Base-by-base conservation (phyloP, 2,329 filamentous ascomycete species). In the Emergomyces africanus region DNA sequence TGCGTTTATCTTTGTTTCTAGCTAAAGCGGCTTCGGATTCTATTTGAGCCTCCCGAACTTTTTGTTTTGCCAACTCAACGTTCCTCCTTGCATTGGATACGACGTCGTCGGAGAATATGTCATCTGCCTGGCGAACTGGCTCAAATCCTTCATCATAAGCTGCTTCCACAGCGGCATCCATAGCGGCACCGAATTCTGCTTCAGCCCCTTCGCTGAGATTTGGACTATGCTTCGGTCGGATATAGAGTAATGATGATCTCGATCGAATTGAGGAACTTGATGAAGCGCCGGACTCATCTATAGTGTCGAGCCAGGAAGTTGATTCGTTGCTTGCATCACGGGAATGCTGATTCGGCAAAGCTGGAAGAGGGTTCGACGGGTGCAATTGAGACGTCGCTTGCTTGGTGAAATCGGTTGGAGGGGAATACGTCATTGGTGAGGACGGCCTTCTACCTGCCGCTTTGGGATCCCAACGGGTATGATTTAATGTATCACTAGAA, bases 161-260 rank as follows among this genome's bases (percentile, higher is more conserved):
- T 56, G 92, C 92, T 72, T 97, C 94, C 9, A 97, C 91, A 15
- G 94, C 94, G 28, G 91, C 92, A 74, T 97, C 92, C 49, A 97
- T 79, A 3, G 94, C 94, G 9, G 90, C 90, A 72, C 96, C 91
- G 64, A 97, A 96, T 68, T 96, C 91, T 6, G 89, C 87, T 70
- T 95, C 89, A 0, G 89, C 94, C 35, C 81, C 84, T 50, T 84
- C 85, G 63, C 88, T 92, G 2, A 80, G 70, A 41, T 79, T 79
- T 54, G 87, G 83, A 57, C 89, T 82, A 64, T 88, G 86, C 67
- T 86, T 89, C 63, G 87, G 81, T 62, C 83, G 80, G 54, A 88
- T 74, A 49, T 84, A 81, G 60, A 86, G 74, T 1, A 87, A 89
- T 0, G 88, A 91, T 3, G 86, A 84, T 54, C 88, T 80, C 0